phyloP scores from a whole-genome alignment of 2,329 filamentous ascomycete species.

The Metarhizium album region DNA sequence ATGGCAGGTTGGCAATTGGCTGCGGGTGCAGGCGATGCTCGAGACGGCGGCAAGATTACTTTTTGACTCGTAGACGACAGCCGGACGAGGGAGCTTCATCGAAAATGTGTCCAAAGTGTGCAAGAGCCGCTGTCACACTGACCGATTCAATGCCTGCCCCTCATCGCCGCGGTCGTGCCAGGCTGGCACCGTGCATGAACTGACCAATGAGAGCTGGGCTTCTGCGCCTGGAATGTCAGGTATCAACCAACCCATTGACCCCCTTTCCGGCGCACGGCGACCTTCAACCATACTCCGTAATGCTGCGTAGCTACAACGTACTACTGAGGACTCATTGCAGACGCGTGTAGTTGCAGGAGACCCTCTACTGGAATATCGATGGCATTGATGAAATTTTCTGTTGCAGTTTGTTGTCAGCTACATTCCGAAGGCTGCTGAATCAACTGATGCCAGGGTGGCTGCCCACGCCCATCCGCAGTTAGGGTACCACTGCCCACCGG shows the following conservation, averaged over 20 bases:
- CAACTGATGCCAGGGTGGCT: too few species aligned
- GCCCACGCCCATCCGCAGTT: too few species aligned
- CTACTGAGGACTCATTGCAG: too few species aligned
- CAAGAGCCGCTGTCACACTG: neutral
- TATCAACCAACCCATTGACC: too few species aligned
- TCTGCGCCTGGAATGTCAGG: constrained; percentile 10
- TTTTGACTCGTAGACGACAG: neutral
- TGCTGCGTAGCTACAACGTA: too few species aligned
- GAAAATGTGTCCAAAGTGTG: constrained; percentile 8
- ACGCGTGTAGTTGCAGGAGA: too few species aligned
- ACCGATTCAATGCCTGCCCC: neutral
- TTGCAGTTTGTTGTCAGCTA: too few species aligned
- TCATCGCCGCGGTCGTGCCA: constrained; percentile 5
- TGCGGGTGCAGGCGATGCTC: neutral
- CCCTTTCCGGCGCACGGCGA: neutral
- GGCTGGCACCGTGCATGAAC: constrained; percentile 5
- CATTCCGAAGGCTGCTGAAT: too few species aligned
- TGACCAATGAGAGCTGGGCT: neutral
- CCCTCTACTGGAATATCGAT: too few species aligned
- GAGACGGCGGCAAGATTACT: neutral
- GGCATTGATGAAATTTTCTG: too few species aligned
- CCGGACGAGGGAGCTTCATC: constrained; percentile 2
- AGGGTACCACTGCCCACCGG: too few species aligned
- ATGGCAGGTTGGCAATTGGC: neutral
- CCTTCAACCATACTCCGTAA: neutral